These are phyloP conservation scores for Retiboletus flavoniger DNA, from an alignment of 1,284 basidiomycete genomes.

Conservation along the genomic window DNA sequence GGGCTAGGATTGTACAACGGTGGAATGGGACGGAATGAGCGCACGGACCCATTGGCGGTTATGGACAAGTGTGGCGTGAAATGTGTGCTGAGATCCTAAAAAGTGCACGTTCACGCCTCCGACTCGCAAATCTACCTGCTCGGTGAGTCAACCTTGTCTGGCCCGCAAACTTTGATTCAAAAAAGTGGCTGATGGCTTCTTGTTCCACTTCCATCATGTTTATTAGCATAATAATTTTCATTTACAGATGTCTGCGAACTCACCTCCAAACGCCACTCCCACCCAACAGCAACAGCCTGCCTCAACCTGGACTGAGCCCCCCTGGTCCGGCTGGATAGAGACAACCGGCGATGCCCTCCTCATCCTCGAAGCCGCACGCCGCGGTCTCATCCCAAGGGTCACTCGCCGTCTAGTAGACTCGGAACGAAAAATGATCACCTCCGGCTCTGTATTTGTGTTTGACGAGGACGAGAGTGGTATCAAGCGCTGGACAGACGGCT, in stretches of 20 bases:
- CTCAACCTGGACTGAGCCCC: constrained; percentile 72
- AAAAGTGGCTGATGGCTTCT: constrained; percentile 38
- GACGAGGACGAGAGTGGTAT: constrained; percentile 97
- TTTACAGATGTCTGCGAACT: constrained; percentile 39
- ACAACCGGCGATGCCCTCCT: constrained; percentile 94
- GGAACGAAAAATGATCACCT: constrained; percentile 90
- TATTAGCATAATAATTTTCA: constrained; percentile 1
- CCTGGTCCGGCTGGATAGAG: constrained; percentile 92
- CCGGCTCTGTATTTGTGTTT: constrained; percentile 95
- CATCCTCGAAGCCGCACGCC: constrained; percentile 90
- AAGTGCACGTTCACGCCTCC: constrained; percentile 43
- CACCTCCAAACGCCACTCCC: constrained; percentile 22
- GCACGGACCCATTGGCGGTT: constrained; percentile 33
- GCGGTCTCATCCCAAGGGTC: constrained; percentile 88
- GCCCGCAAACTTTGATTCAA: constrained; percentile 54
- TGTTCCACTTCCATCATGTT: constrained; percentile 28
- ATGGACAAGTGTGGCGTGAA: constrained; percentile 31
- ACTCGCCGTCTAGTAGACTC: constrained; percentile 92
- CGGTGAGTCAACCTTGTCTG: constrained; percentile 61
- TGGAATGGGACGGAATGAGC: neutral
- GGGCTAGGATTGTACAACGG: neutral
- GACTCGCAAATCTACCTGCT: constrained; percentile 52
- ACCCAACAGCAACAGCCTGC: constrained; percentile 28
- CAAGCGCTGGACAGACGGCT: constrained; percentile 98
- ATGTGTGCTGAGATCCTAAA: constrained; percentile 23